Evolutionary conservation across 108 stramenopile genomes (phyloP).

Genomic region (Seminavis robusta): DNA sequence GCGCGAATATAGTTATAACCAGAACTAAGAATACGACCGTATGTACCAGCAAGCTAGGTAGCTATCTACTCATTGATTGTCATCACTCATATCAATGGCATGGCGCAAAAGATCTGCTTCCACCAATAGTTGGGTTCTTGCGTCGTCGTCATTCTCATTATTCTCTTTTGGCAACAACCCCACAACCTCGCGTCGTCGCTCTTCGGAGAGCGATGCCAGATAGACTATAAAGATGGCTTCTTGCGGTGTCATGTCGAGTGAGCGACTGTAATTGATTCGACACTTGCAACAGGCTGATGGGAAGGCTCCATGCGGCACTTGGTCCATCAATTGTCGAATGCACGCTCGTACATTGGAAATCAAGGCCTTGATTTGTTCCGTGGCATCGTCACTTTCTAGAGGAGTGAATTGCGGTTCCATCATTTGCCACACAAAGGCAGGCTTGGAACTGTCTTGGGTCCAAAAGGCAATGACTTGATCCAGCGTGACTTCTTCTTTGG

Average conservation of each 20-base stretch:
- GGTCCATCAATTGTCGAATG: not conserved
- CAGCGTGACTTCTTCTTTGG: conserved; percentile 26
- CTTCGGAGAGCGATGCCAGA: conserved; percentile 45
- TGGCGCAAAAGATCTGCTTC: conserved; percentile 60
- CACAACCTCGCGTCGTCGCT: conserved; percentile 32
- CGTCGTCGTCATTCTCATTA: conserved; percentile 1
- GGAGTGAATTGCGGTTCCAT: conserved; percentile 55
- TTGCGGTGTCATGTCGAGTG: conserved; percentile 4
- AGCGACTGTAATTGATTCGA: conserved; percentile 1
- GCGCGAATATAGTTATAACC: no score
- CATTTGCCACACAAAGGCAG: conserved; percentile 49
- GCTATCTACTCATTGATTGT: no score
- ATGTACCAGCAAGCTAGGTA: no score
- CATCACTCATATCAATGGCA: conserved; percentile 66
- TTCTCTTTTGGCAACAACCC: not conserved
- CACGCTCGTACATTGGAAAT: conserved; percentile 3
- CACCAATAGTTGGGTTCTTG: conserved; percentile 47
- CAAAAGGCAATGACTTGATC: conserved; percentile 50
- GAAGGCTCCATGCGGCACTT: not conserved
- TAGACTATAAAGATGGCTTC: conserved; percentile 59
- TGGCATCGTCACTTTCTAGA: conserved; percentile 14
- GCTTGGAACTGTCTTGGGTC: conserved; percentile 30
- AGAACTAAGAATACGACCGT: no score
- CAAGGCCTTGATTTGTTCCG: conserved; percentile 5
- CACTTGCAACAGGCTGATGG: no score